Evolutionary conservation across 2,329 filamentous ascomycete species (phyloP).

Genomic region (Colletotrichum aenigma): DNA sequence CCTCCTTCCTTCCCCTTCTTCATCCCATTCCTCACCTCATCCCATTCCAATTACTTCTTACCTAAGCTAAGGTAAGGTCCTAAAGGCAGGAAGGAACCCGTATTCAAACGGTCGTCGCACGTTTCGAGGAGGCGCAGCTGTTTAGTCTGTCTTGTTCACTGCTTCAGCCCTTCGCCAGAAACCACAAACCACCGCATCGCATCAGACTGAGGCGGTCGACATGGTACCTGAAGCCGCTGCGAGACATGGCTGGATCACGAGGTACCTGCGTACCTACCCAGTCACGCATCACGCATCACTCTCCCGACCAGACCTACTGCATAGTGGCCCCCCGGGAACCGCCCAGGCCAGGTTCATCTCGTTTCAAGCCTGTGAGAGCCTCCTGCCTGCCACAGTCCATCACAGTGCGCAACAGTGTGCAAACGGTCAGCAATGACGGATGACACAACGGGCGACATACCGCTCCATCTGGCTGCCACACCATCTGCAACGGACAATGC

Average conservation of each 20-base stretch:
- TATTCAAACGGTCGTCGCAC: neutral
- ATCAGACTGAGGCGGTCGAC: neutral
- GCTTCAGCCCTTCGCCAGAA: neutral
- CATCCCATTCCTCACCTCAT: neutral
- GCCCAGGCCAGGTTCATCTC: constrained; percentile 12
- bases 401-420: neutral
- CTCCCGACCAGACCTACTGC: neutral
- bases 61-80: too few species aligned
- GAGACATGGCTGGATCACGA: neutral
- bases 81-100: neutral
- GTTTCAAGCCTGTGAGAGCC: constrained; percentile 15
- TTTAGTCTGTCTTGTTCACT: neutral
- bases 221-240: neutral
- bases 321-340: neutral
- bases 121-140: neutral
- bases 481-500: neutral
- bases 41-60: neutral
- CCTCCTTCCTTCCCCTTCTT: neutral
- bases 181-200: neutral
- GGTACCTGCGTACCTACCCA: neutral
- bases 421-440: too few species aligned
- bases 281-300: neutral
- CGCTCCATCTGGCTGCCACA: neutral
- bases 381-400: neutral
- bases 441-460: neutral